A percentile compares a stretch with the other conserved stretches of the same genome.
Conservation (phyloP, 2,329 filamentous ascomycete genomes). For the Aspergillus candidus region DNA sequence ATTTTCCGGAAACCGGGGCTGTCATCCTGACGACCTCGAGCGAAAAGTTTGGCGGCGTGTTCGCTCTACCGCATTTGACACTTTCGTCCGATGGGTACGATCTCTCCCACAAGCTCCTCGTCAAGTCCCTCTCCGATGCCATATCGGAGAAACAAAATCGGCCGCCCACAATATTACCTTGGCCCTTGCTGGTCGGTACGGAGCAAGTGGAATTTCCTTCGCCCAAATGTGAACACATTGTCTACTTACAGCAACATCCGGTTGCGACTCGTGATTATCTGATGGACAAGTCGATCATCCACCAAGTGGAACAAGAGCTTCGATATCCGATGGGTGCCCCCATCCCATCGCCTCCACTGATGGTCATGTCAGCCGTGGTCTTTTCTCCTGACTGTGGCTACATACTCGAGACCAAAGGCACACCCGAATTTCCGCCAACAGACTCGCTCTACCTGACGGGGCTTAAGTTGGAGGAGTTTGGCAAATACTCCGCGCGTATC, state of each 20-base stretch:
- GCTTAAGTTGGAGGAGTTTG: slow-evolving; percentile 52
- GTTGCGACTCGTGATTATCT: slow-evolving; percentile 25
- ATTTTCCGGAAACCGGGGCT: slow-evolving; percentile 74
- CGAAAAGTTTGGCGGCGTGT: slow-evolving; percentile 89
- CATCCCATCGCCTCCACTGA: slow-evolving; percentile 45
- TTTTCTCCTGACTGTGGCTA: slow-evolving; percentile 65
- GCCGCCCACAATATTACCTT: slow-evolving; percentile 58
- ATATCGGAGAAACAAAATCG: slow-evolving; percentile 58
- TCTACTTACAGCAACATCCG: slow-evolving; percentile 66
- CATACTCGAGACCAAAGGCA: slow-evolving; percentile 55
- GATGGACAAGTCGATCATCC: slow-evolving; percentile 34
- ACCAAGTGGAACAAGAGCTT: slow-evolving; percentile 54
- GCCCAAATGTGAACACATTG: slow-evolving; percentile 81
- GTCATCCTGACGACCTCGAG: slow-evolving; percentile 83
- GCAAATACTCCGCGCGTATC: slow-evolving; percentile 47
- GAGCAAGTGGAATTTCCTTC: slow-evolving; percentile 44
- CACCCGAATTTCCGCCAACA: slow-evolving; percentile 48
- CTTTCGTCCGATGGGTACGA: slow-evolving; percentile 51
- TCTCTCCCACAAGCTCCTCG: slow-evolving; percentile 60
- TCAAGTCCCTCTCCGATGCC: slow-evolving; percentile 62
- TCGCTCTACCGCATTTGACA: slow-evolving; percentile 77
- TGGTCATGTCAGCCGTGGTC: slow-evolving; percentile 55
- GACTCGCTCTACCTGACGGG: slow-evolving; percentile 50
- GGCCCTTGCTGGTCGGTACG: slow-evolving; percentile 62
- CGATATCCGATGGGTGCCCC: slow-evolving; percentile 54